Evolutionary conservation across 805 yeast genomes (phyloP), one percentile per base, ranked within the genome.

Genomic region (Metschnikowia similis): DNA sequence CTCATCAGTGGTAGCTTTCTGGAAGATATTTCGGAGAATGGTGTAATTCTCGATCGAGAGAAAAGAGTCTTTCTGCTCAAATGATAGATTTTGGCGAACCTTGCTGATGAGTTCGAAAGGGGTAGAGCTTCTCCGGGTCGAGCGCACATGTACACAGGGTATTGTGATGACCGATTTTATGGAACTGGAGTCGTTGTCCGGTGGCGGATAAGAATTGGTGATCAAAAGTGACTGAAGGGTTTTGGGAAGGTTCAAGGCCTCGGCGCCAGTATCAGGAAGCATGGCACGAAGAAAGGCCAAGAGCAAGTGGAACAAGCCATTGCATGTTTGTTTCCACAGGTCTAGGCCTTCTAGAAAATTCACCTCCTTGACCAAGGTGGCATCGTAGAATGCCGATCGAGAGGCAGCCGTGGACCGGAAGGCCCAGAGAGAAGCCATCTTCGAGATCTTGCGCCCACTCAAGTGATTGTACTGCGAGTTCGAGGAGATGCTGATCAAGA

Each of bases 341-440:
- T 80, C 79, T 48, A 89, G 65, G 2, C 96, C 96, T 53, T 85
- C 84, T 35, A 78, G 77, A 63, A 87, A 87, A 40, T 60, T 63
- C 47, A 60, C 57, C 49, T 72, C 76, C 51, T 58, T 54, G 13
- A 42, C 52, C 35, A 61, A 38, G 10, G 74, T 72, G 1, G 77
- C 75, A 49, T 70, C 71, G 49, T 61, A 71, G 41, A 71, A 71
- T 10, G 74, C 60, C 37, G 68, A 65, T 16, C 30, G 21, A n/a
- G 51, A 36, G n/a, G 27, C 49, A 2, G 49, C 45, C 52, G 57
- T 65, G 46, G 57, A 56, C 41, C 55, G 61, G 60, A 90, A 90
- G 0, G 96, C 97, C 96, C 96, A 90, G 26, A 88, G 69, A 7
- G 92, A 91, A 36, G 92, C 85, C 82, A 90, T 78, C 56, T 87